A percentile compares a stretch with the other conserved stretches of the same genome.
phyloP scores from a whole-genome alignment of 192 early-diverging fungal species.

The Umbelopsis sp. region DNA sequence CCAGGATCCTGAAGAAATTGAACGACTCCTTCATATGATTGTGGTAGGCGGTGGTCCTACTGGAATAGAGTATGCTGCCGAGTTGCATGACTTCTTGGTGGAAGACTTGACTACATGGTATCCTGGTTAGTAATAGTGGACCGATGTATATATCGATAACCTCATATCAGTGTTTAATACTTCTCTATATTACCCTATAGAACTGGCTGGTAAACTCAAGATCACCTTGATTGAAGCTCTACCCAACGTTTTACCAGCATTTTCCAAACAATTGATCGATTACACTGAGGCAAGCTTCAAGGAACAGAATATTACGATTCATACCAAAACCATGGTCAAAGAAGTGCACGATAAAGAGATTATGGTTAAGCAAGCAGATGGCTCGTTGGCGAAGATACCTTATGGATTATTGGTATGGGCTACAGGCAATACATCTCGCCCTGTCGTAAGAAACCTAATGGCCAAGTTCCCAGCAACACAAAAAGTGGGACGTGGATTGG shows the following conservation, averaged over 20 bases:
- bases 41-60: constrained; percentile 63
- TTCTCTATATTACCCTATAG: constrained; percentile 16
- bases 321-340: constrained; percentile 76
- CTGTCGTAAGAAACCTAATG: constrained; percentile 64
- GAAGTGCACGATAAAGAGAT: constrained; percentile 69
- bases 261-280: constrained; percentile 68
- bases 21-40: constrained; percentile 73
- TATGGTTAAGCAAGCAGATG: constrained; percentile 61
- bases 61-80: constrained; percentile 71
- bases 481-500: constrained; percentile 60
- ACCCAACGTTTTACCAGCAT: constrained; percentile 70
- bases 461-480: constrained; percentile 54
- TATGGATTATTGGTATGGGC: constrained; percentile 84
- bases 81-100: constrained; percentile 73
- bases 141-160: too few species aligned
- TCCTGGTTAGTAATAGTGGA: constrained; percentile 37
- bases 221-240: constrained; percentile 75
- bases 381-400: constrained; percentile 58
- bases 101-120: constrained; percentile 71
- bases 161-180: neutral
- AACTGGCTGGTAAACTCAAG: constrained; percentile 67
- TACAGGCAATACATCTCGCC: constrained; percentile 72
- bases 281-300: constrained; percentile 76
- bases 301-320: constrained; percentile 63
- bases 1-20: constrained; percentile 62